Conservation (phyloP, 1,284 basidiomycete genomes). For the Trichosporon coremiiforme region DNA sequence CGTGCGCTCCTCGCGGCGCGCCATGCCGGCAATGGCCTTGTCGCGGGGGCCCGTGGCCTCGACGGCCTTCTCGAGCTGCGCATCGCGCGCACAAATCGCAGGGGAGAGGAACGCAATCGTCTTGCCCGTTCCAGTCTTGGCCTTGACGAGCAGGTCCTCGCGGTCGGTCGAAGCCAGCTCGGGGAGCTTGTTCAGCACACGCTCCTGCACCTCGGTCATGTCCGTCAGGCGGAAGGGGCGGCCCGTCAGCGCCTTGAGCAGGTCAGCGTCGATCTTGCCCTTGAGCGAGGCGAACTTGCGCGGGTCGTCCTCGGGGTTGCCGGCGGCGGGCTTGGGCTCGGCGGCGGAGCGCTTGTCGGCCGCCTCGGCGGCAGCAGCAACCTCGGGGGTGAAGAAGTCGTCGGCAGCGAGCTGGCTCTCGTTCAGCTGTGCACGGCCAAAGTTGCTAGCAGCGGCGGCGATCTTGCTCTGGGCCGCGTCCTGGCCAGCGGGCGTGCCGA, state of each 20-base stretch:
- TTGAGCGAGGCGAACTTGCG: slow-evolving; percentile 58
- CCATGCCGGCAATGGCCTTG: slow-evolving; percentile 8
- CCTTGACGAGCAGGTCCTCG: slow-evolving; percentile 57
- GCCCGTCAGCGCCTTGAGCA: slow-evolving; percentile 67
- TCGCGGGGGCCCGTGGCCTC: slow-evolving; percentile 33
- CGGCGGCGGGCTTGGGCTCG: not conserved
- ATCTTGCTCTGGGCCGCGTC: slow-evolving; percentile 9
- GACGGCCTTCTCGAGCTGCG: slow-evolving; percentile 43
- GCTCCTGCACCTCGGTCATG: slow-evolving; percentile 84
- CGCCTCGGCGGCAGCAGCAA: slow-evolving; percentile 3
- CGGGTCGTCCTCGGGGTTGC: not conserved
- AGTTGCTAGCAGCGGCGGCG: not conserved
- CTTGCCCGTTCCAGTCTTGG: slow-evolving; percentile 93
- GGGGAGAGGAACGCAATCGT: slow-evolving; percentile 86
- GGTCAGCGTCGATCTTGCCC: slow-evolving; percentile 58
- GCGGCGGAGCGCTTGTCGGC: not conserved
- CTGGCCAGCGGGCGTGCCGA: slow-evolving; percentile 4
- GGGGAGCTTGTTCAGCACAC: slow-evolving; percentile 67
- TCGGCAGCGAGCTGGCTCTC: slow-evolving; percentile 14
- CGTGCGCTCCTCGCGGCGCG: slow-evolving; percentile 48
- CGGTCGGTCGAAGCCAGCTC: slow-evolving; percentile 52
- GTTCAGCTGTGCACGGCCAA: not conserved
- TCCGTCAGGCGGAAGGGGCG: slow-evolving; percentile 70
- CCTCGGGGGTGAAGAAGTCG: slow-evolving; percentile 30
- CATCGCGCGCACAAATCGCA: slow-evolving; percentile 73